A percentile compares a stretch with the other conserved stretches of the same genome.
These are phyloP conservation scores for Euryodendron excelsum DNA, from an alignment of 148 eudicot genomes.

Conservation along the genomic window DNA sequence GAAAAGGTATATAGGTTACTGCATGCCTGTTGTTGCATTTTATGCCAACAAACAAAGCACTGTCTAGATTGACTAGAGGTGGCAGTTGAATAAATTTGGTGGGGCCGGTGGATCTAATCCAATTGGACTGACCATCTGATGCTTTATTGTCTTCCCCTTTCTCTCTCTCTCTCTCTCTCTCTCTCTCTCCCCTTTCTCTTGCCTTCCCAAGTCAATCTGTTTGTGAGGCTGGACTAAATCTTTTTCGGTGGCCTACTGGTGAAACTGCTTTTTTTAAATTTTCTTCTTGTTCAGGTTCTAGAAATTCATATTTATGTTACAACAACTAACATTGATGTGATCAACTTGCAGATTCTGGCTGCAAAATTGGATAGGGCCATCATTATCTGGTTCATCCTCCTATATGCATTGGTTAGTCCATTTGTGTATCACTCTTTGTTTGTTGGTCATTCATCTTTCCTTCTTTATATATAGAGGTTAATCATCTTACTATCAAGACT, in stretches of 20 bases:
- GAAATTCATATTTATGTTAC: background rate
- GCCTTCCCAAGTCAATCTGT: too few relatives aligned
- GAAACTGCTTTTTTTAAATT: background rate
- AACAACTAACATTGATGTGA: background rate
- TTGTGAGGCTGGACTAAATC: background rate
- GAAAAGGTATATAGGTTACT: slow-evolving; percentile 50
- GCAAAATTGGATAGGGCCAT: slow-evolving; percentile 85
- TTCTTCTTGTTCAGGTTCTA: background rate
- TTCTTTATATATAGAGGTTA: slow-evolving; percentile 2
- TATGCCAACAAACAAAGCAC: background rate
- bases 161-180: too few relatives aligned
- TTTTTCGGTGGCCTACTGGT: background rate
- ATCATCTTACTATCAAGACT: background rate
- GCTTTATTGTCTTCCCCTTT: too few relatives aligned
- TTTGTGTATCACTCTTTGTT: background rate
- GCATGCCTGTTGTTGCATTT: slow-evolving; percentile 3
- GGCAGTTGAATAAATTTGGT: background rate
- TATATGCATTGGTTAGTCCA: slow-evolving; percentile 71
- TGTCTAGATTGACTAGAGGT: background rate
- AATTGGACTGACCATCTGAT: background rate
- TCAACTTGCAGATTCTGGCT: slow-evolving; percentile 82
- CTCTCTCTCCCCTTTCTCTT: too few relatives aligned
- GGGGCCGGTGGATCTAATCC: background rate
- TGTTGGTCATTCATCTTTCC: background rate
- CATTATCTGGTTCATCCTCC: slow-evolving; percentile 58